Base-by-base conservation (phyloP, 2,329 filamentous ascomycete species). In the Microsporum audouinii region DNA sequence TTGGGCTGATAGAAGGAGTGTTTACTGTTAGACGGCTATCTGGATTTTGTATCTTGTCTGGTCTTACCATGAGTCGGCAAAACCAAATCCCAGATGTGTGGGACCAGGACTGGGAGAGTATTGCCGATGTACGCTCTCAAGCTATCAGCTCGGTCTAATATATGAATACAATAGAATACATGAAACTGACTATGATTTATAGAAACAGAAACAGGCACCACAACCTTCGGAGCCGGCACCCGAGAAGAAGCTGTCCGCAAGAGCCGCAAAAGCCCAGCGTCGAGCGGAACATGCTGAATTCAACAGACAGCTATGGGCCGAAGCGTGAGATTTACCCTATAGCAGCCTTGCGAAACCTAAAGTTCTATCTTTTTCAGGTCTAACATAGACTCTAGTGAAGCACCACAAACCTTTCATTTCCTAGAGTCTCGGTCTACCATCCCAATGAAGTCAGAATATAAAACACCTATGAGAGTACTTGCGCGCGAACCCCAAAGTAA, bases 71-170 rank as follows among this genome's bases (percentile, higher is more conserved):
- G 72, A 74, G 67, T 63, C 65, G 67, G 77, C 75, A 71, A 79
- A 71, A 66, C 78, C 77, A 75, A 76, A 72, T 87, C 62, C 86
- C 88, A 41, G 84, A 91, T 72, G 91, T 90, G 23, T 96, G 92
- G 92, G 90, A 92, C 65, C 86, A 95, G 68, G 89, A 96, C 70
- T 97, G 91, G 91, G 89, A 92, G 72, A 76, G 78, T 4, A 82
- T 88, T 70, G 89, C 88, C 61, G 90, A 95, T 76, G 83, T 85
- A 77, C 61, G 70, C 1, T 10, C 27, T 33, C 34, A 45, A 57
- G 36, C 10, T 27, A 29, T 31, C 45, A 5, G 10, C 45, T 49
- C 10, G 10, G 3, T 49, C 6, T 49, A 2, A 27, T 7, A 23
- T 14, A 12, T 14, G 2, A 12, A 10, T 10, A 27, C 7, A 5